Evolutionary conservation across 1,284 basidiomycete genomes (phyloP).

Genomic region (Heterobasidion irregulare): DNA sequence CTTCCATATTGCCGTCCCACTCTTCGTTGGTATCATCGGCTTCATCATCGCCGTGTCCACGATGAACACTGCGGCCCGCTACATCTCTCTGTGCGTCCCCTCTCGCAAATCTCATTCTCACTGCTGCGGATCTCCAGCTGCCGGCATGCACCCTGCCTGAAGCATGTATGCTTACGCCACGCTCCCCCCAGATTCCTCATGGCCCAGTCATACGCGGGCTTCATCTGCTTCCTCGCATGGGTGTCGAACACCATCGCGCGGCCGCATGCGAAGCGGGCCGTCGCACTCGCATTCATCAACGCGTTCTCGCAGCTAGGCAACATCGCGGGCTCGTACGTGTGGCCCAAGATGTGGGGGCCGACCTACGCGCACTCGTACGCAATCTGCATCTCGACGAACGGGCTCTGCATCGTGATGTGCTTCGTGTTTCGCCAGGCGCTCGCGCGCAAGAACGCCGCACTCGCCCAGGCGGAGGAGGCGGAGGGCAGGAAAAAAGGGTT

Average conservation of each 20-base stretch:
- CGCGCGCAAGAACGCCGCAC: slow-evolving; percentile 33
- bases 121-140: neutral
- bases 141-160: no score
- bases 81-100: slow-evolving; percentile 54
- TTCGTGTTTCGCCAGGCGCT: slow-evolving; percentile 45
- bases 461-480: slow-evolving; percentile 32
- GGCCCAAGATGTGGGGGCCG: slow-evolving; percentile 32
- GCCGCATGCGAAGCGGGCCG: slow-evolving; percentile 69
- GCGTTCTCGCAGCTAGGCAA: slow-evolving; percentile 70
- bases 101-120: neutral
- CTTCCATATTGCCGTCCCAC: slow-evolving; percentile 49
- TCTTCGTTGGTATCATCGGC: slow-evolving; percentile 53
- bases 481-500: slow-evolving; percentile 21
- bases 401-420: slow-evolving; percentile 43
- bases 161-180: neutral
- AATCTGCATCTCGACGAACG: slow-evolving; percentile 43
- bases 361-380: slow-evolving; percentile 33
- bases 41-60: slow-evolving; percentile 67
- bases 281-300: slow-evolving; percentile 68
- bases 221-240: slow-evolving; percentile 68
- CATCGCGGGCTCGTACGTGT: slow-evolving; percentile 60
- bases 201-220: slow-evolving; percentile 67
- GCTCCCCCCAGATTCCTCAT: slow-evolving; percentile 54
- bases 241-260: slow-evolving; percentile 59
- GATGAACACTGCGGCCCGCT: slow-evolving; percentile 58